Evolutionary conservation across 768 basidiomycete genomes (phyloP), one percentile per base, ranked within the genome.

Genomic region (Rhodotorula sphaerocarpa): DNA sequence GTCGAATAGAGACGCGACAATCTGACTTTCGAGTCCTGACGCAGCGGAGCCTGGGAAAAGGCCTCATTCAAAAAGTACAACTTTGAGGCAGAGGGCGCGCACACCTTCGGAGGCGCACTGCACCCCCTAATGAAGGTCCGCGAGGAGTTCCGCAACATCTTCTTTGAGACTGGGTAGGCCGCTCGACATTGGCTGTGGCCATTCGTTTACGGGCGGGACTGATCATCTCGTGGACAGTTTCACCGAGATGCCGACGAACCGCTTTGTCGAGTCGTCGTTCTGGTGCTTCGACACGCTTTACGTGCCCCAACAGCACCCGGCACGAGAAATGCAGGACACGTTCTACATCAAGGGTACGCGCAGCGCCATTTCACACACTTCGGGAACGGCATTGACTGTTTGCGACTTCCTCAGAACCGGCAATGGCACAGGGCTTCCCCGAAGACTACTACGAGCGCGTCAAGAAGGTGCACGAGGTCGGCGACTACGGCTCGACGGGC

Each of bases 201-300:
- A 58, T 55, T 31, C 58, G 30, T 7, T 34, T 43, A 15, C 18
- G 21, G 28, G 34, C 9, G 7, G 18, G 34, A 21, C 45, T 34
- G 3, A 48, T 50, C 43, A 31, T 25, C 15, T n/a, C 31, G 23
- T 12, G 1, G 28, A 12, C 56, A 97, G 93, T 15, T 99, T 97
- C 77, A 85, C 90, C 51, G 95, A 99, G 77, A 99, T 99, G 95
- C 90, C 92, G 20, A 97, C 95, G 14, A 84, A 84, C 53, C 84
- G 85, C 57, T 99, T 90, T 75, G 91, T 99, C 59, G 95, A 99
- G 77, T 93, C 90, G 27, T 88, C 87, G 41, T 99, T 97, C 81
- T 99, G 95, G 95, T 95, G 91, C 75, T 97, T 99, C 77, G 95
- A 99, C 75, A 84, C 92, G 3, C 81, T 99, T 68, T 99, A 93